Percentiles rank a stretch among this genome's conserved stretches.
These are phyloP conservation scores for Coemansia sp. DNA, from an alignment of 192 early-diverging fungal species.

Conservation along the genomic window DNA sequence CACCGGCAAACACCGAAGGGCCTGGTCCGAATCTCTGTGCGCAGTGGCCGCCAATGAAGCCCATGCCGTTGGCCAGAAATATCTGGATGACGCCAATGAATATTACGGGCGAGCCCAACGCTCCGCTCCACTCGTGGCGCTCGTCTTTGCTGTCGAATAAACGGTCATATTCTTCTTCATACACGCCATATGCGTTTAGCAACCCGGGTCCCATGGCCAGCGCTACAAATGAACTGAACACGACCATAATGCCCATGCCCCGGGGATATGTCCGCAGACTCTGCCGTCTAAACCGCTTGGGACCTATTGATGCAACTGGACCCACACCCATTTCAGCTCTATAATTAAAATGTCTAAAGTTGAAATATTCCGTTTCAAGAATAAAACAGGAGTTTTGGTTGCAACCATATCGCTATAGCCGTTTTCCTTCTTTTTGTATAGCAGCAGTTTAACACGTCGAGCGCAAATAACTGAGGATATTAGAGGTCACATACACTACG, in stretches of 20 bases:
- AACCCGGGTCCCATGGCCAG: conserved; percentile 45
- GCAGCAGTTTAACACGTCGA: too few relatives aligned
- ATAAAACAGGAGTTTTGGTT: too few relatives aligned
- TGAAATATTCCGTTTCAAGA: too few relatives aligned
- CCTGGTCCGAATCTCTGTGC: conserved; percentile 49
- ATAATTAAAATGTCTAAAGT: too few relatives aligned
- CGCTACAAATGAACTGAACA: conserved; percentile 45
- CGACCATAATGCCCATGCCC: conserved; percentile 48
- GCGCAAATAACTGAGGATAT: too few relatives aligned
- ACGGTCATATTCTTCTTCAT: conserved; percentile 50
- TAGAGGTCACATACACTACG: too few relatives aligned
- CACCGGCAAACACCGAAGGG: conserved; percentile 45
- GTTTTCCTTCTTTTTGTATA: too few relatives aligned
- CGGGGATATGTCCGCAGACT: conserved; percentile 35
- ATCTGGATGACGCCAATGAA: conserved; percentile 50
- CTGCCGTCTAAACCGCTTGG: conserved; percentile 33
- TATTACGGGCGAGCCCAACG: conserved; percentile 45
- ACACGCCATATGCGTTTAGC: conserved; percentile 51
- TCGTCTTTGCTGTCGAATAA: conserved; percentile 50
- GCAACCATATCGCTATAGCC: too few relatives aligned
- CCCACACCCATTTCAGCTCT: too few relatives aligned
- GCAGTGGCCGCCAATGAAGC: conserved; percentile 30
- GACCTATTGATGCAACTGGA: too few relatives aligned
- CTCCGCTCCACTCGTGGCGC: conserved; percentile 2
- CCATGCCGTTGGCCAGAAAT: conserved; percentile 46